Evolutionary conservation across 2,329 filamentous ascomycete genomes (phyloP), one percentile per base, ranked within the genome.

Genomic region (Colletotrichum sp.): DNA sequence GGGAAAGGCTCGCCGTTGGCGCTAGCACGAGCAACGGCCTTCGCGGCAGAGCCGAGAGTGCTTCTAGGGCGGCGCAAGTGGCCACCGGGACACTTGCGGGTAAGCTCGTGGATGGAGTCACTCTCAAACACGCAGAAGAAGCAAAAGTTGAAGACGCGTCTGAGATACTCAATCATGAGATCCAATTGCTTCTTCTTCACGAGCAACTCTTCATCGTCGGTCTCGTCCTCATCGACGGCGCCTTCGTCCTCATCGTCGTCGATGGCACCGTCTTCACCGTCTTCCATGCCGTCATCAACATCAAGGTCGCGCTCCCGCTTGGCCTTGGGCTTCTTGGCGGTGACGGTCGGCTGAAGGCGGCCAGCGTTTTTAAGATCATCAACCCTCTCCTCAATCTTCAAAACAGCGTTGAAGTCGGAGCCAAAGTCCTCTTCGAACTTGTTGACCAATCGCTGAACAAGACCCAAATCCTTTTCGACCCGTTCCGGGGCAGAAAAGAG

Each of bases 121-220:
- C 96, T 97, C 86, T 99, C 97, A 80, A 99, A 99, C 7, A 99
- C 98, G 84, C 97, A 99, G 88, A 99, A 99, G 89, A 99, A 98
- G 88, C 97, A 99, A 87, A 99, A 99, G 86, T 97, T 98, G 90
- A 98, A 98, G 68, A 99, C 97, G 18, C 97, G 93, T 68, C 97
- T 95, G 75, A 99, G 90, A 84, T 99, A 99, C 86, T 99, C 97
- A 69, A 99, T 97, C 84, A 98, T 90, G 44, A 99, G 89, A 85
- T 99, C 97, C 66, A 99, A 92, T 82, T 97, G 96, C 89, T 99
- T 99, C 91, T 99, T 99, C 89, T 98, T 97, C 55, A 93, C 91
- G 71, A 98, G 85, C 52, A 98, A 88, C 55, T 98, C 95, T 82
- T 98, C 95, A 81, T 98, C 95, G 80, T 99, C 96, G 39, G 93